Percentiles rank a stretch among this genome's conserved stretches.
Conservation (phyloP, 306 rosid species). For the Begonia loranthoides region DNA sequence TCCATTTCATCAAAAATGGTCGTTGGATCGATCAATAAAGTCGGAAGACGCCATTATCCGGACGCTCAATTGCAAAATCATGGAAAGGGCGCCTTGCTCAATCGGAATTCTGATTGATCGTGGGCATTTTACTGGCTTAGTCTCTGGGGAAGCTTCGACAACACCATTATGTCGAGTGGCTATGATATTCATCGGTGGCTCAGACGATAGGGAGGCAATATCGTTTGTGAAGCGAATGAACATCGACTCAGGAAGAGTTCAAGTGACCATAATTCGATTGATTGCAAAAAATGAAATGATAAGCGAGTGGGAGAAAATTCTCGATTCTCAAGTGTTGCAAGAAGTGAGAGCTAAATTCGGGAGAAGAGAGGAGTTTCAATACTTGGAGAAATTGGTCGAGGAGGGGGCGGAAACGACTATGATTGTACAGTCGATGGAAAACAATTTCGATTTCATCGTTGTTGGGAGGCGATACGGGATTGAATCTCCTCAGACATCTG, state of each 20-base stretch:
- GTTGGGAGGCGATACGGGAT: conserved; percentile 39
- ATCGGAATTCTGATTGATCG: conserved; percentile 42
- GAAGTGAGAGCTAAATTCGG: conserved; percentile 8
- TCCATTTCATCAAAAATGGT: conserved; percentile 45
- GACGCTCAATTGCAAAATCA: conserved; percentile 22
- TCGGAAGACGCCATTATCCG: conserved; percentile 24
- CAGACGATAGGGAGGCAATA: conserved; percentile 49
- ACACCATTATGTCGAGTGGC: conserved; percentile 16
- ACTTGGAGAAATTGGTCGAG: conserved; percentile 1
- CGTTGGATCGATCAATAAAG: conserved; percentile 20
- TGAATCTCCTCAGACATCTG: conserved; percentile 21
- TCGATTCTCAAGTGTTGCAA: conserved; percentile 10
- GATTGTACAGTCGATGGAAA: conserved; percentile 15
- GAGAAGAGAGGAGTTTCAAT: conserved; percentile 4
- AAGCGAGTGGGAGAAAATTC: conserved; percentile 6
- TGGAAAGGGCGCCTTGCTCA: conserved; percentile 47
- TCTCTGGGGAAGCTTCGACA: conserved; percentile 9
- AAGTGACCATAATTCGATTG: conserved; percentile 10
- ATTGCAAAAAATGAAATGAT: not conserved
- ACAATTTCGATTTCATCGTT: conserved; percentile 30
- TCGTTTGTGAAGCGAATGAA: conserved; percentile 28
- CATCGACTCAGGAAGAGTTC: conserved; percentile 15
- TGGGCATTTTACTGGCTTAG: conserved; percentile 15
- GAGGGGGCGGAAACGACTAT: conserved; percentile 19
- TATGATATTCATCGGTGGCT: conserved; percentile 42